Evolutionary conservation across 2,329 filamentous ascomycete species (phyloP), one percentile per base, ranked within the genome.

Genomic region (Neospermospora avenae): DNA sequence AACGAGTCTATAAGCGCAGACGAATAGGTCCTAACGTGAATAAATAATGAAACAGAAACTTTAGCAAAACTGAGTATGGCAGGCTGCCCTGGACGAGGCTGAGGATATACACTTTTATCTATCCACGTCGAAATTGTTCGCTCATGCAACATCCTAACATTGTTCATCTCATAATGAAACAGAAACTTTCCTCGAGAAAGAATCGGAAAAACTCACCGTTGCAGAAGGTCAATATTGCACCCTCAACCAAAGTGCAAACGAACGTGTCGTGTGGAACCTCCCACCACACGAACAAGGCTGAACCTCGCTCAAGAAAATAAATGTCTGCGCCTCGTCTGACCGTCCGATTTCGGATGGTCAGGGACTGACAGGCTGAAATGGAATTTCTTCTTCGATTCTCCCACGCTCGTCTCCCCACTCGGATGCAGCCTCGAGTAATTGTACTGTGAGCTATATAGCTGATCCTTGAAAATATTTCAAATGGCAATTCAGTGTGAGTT

Each of bases 391-490:
- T 58, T 22, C n/a, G 35, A 25, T 14, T 22, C 46, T 58, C 31
- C 48, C 34, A 45, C 18, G 49, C 41, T 25, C 16, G n/a, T 22
- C 37, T 52, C 59, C 59, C 39, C 54, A 45, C 53, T 45, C 22
- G 14, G 34, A 42, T 46, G 53, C 25, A 55, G 53, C 16, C 53
- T 45, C 39, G 25, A 18, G 42, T 49, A 37, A 45, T 10, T 51
- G 34, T 49, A 20, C 35, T 41, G 24, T 57, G 60, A 42, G 57
- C 42, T 56, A 57, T 62, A 59, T 59, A 57, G 44, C 28, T 22
- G 41, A 54, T 41, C 55, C 59, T 58, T 60, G 62, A 64, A 62
- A 64, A 64, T 41, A 64, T 62, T 64, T 64, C 56, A 59, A 60
- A 64, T 60, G 53, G 31, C 48, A 56, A 61, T 49, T 45, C 55